Base-by-base conservation (phyloP, 2,329 filamentous ascomycete genomes). In the Sporothrix variecibatus region DNA sequence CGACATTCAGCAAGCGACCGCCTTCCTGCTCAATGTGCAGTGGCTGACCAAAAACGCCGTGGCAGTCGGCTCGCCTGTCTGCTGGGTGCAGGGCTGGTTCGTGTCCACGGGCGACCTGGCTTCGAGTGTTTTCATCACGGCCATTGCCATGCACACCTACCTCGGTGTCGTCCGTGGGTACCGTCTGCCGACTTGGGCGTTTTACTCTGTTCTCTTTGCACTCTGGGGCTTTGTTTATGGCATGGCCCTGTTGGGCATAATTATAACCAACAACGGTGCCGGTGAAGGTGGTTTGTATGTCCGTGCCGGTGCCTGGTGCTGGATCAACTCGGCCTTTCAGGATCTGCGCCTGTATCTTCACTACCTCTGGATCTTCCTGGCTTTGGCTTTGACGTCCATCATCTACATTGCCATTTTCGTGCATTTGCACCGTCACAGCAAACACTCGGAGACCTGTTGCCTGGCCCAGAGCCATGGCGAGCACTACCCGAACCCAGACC, bases 291-390 rank as follows among this genome's bases (percentile, higher is more conserved):
- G 86, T 0, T 82, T 90, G 69, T 93, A 90, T 74, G 89, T 91
- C n/a, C 85, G 90, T 23, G 90, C 90, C 40, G 88, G 88, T 11
- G 87, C 89, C 9, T 93, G 91, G 89, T 92, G 90, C 80, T 92
- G 90, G 90, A 87, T 92, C 74, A 88, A 88, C 74, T 81, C 84
- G 3, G 81, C 85, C 20, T 88, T 88, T 76, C 83, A 86, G 58
- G 79, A 82, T 1, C 83, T 91, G 8, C 88, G 90, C 58, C 83
- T 92, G 0, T 85, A 86, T 76, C 85, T 89, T 0, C 90, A 92
- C 78, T 92, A 92, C 76, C 81, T 91, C 43, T 92, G 88, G 87
- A 90, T 92, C 72, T 91, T 85, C 60, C 77, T 85, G 15, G 81
- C 80, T 0, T 78, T 86, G 3, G 78, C 77, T 0, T 75, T 81